Evolutionary conservation across 345 rosid species (phyloP), one percentile per base, ranked within the genome.

Genomic region (Sisymbrium irio): DNA sequence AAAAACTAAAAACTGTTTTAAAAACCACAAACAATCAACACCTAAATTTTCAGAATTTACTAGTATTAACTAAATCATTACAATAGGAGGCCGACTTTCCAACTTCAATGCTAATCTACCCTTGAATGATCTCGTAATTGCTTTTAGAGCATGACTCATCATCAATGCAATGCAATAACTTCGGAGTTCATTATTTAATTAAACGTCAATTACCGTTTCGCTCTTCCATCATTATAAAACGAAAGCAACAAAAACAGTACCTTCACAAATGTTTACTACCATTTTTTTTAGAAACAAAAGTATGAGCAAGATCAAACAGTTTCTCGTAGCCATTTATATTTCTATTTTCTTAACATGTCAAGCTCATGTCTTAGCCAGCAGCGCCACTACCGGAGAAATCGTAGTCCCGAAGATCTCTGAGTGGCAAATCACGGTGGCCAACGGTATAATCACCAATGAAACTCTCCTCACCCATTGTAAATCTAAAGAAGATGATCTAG

Each of bases 401-500:
- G 35, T 58, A 30, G 55, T 55, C 15, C 76, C 74, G 0, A 62
- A 76, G 59, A 4, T 69, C 11, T 68, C 67, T 1, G 57, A 70
- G 1, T 75, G 73, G 76, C 79, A 64, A 36, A 68, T 79, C 41
- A 33, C 50, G 13, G 53, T 79, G 27, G 69, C 59, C 62, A 75
- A 74, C 27, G 73, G 73, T 36, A 25, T 79, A 57, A 33, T 27
- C 11, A 17, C 71, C 9, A 3, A 12, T 11, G 61, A 65, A 51
- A 42, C 10, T 4, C 50, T 80, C 9, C 44, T 65, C 27, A 22
- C 80, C 5, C 84, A 80, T 25, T 80, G 83, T 56, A 77, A 77
- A 44, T 80, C 83, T 20, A 71, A 77, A 17, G 81, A 80, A 13
- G 69, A 80, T 6, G 83, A 80, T 65, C 28, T 83, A 5, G 83